Conservation (phyloP, 768 basidiomycete genomes). For the Tubosaeta sp. region DNA sequence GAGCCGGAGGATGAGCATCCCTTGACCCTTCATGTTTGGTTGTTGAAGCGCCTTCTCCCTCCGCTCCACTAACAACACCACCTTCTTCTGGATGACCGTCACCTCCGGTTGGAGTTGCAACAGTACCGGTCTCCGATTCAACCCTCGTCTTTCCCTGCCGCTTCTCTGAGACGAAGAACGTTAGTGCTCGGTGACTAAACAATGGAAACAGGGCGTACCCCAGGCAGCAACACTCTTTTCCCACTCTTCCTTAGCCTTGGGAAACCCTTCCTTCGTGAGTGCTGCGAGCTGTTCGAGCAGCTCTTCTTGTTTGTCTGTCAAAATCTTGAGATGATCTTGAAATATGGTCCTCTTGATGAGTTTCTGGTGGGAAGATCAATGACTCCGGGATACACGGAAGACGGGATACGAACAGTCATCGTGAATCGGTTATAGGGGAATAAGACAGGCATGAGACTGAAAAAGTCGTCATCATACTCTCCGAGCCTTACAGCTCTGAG, state of each 20-base stretch:
- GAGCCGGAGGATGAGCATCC: conserved; percentile 59
- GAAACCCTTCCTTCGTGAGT: conserved; percentile 61
- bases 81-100: conserved; percentile 32
- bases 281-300: conserved; percentile 58
- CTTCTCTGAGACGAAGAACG: conserved; percentile 33
- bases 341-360: conserved; percentile 89
- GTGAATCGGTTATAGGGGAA: conserved; percentile 97
- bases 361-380: conserved; percentile 52
- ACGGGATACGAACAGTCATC: conserved; percentile 60
- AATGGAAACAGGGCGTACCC: conserved; percentile 41
- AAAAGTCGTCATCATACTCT: conserved; percentile 91
- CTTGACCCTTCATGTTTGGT: conserved; percentile 31
- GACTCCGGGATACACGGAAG: neutral
- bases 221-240: conserved; percentile 65
- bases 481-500: conserved; percentile 75
- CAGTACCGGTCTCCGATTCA: conserved; percentile 30
- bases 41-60: conserved; percentile 19
- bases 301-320: conserved; percentile 64
- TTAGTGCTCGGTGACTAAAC: neutral
- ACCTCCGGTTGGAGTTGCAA: conserved; percentile 26
- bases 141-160: conserved; percentile 53
- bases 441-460: conserved; percentile 77
- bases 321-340: conserved; percentile 60
- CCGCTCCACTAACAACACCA: conserved; percentile 21
- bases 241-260: conserved; percentile 72